Percentiles rank a stretch among this genome's conserved stretches.
These are phyloP conservation scores for Vitis hybrid DNA, from an alignment of 177 flowering plant genomes.

Conservation along the genomic window DNA sequence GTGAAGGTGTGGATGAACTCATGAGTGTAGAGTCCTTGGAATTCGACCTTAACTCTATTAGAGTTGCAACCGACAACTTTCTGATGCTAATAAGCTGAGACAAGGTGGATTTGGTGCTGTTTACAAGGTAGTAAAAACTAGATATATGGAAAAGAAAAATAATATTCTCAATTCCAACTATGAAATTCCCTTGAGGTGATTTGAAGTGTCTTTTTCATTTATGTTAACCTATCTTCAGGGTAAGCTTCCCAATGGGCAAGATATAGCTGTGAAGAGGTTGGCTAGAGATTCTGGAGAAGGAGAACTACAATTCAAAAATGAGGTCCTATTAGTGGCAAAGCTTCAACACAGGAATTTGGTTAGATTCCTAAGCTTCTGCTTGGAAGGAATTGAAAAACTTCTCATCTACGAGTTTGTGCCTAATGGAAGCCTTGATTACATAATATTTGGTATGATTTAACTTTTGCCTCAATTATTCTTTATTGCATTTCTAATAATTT, in stretches of 20 bases:
- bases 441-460: constrained; percentile 30
- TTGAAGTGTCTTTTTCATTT: neutral
- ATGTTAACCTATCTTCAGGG: constrained; percentile 24
- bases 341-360: constrained; percentile 55
- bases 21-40: constrained; percentile 20
- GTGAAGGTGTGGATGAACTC: neutral
- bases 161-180: too few species aligned
- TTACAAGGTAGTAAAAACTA: constrained; percentile 19
- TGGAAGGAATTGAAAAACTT: constrained; percentile 35
- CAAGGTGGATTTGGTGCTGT: constrained; percentile 39
- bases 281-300: constrained; percentile 38
- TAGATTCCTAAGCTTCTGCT: constrained; percentile 38
- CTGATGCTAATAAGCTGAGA: constrained; percentile 23
- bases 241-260: constrained; percentile 25
- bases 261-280: constrained; percentile 54
- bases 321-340: constrained; percentile 39
- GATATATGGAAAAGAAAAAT: too few species aligned
- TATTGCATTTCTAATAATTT: neutral
- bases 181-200: too few species aligned
- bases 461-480: too few species aligned
- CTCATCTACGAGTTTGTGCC: constrained; percentile 47
- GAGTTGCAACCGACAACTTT: constrained; percentile 27
- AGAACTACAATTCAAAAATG: constrained; percentile 35
- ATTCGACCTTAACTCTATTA: constrained; percentile 19
- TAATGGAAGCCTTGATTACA: constrained; percentile 40